Evolutionary conservation across 2,329 filamentous ascomycete species (phyloP).

Genomic region (Chaetomium sp.): DNA sequence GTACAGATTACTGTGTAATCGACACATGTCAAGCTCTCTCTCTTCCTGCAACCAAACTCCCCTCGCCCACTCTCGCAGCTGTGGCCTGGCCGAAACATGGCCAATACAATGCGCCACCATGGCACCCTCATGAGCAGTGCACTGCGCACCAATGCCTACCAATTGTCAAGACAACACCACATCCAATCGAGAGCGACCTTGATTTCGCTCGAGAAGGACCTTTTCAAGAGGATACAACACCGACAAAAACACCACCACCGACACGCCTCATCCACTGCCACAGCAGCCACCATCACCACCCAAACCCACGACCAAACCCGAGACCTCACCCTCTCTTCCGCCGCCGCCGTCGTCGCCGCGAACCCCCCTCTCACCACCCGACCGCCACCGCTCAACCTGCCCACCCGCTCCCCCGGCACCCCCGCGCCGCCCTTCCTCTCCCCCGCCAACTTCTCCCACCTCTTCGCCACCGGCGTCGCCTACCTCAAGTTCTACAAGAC

Average conservation of each 20-base stretch:
- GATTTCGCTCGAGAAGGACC: background rate
- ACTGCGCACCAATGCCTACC: conserved; percentile 16
- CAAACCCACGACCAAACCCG: background rate
- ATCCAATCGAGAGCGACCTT: background rate
- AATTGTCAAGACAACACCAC: background rate
- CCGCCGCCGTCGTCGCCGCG: conserved; percentile 25
- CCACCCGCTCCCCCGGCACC: conserved; percentile 48
- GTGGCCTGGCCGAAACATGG: background rate
- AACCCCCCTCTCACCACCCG: conserved; percentile 76
- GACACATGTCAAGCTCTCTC: background rate
- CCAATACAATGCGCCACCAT: conserved; percentile 24
- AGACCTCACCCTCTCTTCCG: conserved; percentile 7
- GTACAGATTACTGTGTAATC: background rate
- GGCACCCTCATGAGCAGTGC: conserved; percentile 18
- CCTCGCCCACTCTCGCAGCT: background rate
- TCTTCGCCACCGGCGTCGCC: conserved; percentile 67
- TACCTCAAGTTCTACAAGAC: conserved; percentile 87
- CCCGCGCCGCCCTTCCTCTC: conserved; percentile 38
- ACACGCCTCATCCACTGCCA: background rate
- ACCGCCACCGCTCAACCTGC: conserved; percentile 68
- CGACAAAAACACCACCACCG: background rate
- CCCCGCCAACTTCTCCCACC: conserved; percentile 48
- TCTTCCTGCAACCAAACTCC: background rate
- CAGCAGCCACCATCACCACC: background rate
- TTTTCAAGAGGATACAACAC: background rate